Evolutionary conservation across 176 grass and related monocot genomes (phyloP).

Genomic region (Elaeis guineensis): DNA sequence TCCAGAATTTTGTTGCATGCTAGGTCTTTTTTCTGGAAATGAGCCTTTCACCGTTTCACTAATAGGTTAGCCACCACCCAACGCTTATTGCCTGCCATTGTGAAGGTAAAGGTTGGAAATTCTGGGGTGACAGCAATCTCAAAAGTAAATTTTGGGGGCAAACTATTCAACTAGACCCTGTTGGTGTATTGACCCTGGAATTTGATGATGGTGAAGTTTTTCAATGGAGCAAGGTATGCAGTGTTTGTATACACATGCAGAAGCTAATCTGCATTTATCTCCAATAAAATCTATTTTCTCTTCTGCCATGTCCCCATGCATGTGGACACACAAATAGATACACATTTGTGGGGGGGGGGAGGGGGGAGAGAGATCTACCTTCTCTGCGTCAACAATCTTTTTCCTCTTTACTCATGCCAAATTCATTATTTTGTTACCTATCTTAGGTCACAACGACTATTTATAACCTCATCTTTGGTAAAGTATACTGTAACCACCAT

Average conservation of each 20-base stretch:
- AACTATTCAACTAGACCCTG: conserved; percentile 53
- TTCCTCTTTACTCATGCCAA: not conserved
- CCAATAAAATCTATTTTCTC: no score
- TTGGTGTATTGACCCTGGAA: conserved; percentile 43
- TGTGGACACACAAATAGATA: no score
- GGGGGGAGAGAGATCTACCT: no score
- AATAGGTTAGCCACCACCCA: conserved; percentile 52
- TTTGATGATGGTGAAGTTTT: conserved; percentile 60
- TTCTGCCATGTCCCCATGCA: no score
- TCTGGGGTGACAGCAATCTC: conserved; percentile 59
- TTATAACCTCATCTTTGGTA: conserved; percentile 45
- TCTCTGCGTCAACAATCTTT: not conserved
- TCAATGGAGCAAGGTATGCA: conserved; percentile 50
- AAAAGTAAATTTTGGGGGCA: conserved; percentile 52
- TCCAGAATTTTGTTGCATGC: no score
- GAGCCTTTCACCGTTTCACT: not conserved
- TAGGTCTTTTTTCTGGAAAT: not conserved
- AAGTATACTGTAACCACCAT: conserved; percentile 51
- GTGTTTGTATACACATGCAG: no score
- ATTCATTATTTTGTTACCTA: not conserved
- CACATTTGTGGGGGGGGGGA: no score
- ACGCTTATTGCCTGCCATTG: conserved; percentile 53
- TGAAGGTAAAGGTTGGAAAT: conserved; percentile 55
- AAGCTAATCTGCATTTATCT: no score
- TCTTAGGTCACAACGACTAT: conserved; percentile 50